A percentile compares a stretch with the other conserved stretches of the same genome.
Evolutionary conservation across 805 yeast species (phyloP).

Genomic region (Vanderwaltozyma tropicalis): DNA sequence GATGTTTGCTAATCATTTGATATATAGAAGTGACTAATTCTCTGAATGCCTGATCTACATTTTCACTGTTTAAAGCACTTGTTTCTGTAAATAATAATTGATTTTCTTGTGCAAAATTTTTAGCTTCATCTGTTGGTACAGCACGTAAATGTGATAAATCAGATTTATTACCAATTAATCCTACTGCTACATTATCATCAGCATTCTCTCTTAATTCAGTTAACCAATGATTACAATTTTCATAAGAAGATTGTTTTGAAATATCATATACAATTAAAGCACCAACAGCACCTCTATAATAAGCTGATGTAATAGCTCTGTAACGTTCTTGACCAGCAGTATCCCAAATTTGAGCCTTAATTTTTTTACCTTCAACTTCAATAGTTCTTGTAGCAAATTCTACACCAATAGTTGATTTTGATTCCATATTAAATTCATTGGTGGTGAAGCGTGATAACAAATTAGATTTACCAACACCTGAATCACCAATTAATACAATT

Average conservation of each 20-base stretch:
- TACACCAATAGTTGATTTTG: conserved; percentile 92
- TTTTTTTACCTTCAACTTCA: conserved; percentile 72
- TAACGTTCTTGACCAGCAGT: conserved; percentile 99
- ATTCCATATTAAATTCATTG: conserved; percentile 89
- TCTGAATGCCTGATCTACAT: conserved; percentile 90
- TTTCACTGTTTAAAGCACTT: conserved; percentile 85
- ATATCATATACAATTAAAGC: conserved; percentile 94
- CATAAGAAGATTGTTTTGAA: conserved; percentile 80
- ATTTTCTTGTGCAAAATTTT: conserved; percentile 86
- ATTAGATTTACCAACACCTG: conserved; percentile 95
- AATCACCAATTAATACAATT: conserved; percentile 90
- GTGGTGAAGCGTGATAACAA: conserved; percentile 87
- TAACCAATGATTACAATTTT: conserved; percentile 78
- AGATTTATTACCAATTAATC: conserved; percentile 83
- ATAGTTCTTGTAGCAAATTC: conserved; percentile 96
- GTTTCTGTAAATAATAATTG: conserved; percentile 90
- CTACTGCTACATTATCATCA: conserved; percentile 89
- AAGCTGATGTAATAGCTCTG: conserved; percentile 94
- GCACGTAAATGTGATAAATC: conserved; percentile 90
- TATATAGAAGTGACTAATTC: conserved; percentile 87
- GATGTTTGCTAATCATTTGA: conserved; percentile 89
- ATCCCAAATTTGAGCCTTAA: conserved; percentile 94
- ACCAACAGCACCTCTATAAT: conserved; percentile 97
- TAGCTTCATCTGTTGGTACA: conserved; percentile 96
- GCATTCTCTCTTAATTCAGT: conserved; percentile 88